Conservation (phyloP, 176 grass and related monocot species). For the Stipa capillata region DNA sequence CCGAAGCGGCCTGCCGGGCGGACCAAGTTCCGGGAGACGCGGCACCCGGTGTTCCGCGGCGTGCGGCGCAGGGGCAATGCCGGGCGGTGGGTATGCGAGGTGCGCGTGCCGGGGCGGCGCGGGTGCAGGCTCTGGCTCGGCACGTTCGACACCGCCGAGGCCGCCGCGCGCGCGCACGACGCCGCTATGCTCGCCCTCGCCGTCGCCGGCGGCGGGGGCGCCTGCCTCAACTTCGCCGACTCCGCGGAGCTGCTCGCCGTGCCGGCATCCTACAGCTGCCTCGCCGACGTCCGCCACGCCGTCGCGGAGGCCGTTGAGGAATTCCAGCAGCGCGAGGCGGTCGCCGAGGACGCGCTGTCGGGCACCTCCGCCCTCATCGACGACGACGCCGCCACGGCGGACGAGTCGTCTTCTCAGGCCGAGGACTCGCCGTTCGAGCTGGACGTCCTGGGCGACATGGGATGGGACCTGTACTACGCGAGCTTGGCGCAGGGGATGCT, state of each 20-base stretch:
- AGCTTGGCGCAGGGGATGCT: constrained; percentile 62
- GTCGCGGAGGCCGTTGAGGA: constrained; percentile 38
- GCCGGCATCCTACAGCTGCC: constrained; percentile 12
- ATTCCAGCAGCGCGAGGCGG: constrained; percentile 1
- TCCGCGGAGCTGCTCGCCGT: constrained; percentile 36
- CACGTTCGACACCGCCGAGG: constrained; percentile 53
- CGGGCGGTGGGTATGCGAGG: constrained; percentile 57
- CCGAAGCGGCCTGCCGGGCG: constrained; percentile 48
- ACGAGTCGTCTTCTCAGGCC: not conserved
- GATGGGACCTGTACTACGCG: constrained; percentile 63
- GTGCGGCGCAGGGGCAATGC: constrained; percentile 40
- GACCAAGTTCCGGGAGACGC: constrained; percentile 69
- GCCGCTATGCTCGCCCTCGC: constrained; percentile 41
- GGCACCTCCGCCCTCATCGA: not conserved
- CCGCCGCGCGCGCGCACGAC: constrained; percentile 70
- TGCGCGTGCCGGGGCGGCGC: constrained; percentile 32
- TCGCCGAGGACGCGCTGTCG: not conserved
- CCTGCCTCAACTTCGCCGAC: constrained; percentile 69
- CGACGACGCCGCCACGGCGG: not conserved
- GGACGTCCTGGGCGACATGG: constrained; percentile 35
- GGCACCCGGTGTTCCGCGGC: constrained; percentile 60
- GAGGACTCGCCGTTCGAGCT: constrained; percentile 7
- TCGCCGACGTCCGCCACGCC: constrained; percentile 38
- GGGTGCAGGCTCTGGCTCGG: constrained; percentile 70
- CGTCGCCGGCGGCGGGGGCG: not conserved